Evolutionary conservation across 1,139 yeast genomes (phyloP).

Genomic region (Kodamaea anthophila): DNA sequence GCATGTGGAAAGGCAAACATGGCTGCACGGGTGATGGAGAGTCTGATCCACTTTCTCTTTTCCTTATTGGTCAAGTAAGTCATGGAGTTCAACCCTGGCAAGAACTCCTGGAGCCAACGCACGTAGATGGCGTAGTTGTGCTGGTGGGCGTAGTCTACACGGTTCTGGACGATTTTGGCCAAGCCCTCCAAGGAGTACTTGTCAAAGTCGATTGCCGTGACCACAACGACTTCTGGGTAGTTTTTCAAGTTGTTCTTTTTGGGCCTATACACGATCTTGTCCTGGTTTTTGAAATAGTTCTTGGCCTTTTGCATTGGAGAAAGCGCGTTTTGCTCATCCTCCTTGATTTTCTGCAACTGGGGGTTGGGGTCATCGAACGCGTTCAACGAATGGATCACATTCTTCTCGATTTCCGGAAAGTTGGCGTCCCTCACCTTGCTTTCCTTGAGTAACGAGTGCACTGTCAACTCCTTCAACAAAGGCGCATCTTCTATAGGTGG

Average conservation of each 20-base stretch:
- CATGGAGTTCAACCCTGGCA: conserved; percentile 48
- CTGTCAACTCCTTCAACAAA: conserved; percentile 48
- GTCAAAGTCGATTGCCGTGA: conserved; percentile 76
- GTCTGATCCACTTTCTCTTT: conserved; percentile 52
- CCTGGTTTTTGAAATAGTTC: conserved; percentile 57
- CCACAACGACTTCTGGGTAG: conserved; percentile 67
- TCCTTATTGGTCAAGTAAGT: conserved; percentile 29
- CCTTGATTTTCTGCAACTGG: conserved; percentile 27
- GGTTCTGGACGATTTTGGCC: conserved; percentile 65
- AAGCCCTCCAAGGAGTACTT: conserved; percentile 55
- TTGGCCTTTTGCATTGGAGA: conserved; percentile 42
- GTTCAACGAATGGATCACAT: conserved; percentile 32
- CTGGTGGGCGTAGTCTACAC: conserved; percentile 72
- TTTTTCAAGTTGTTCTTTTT: conserved; percentile 18
- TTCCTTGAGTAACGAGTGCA: conserved; percentile 45
- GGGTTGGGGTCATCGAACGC: conserved; percentile 43
- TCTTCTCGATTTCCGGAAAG: conserved; percentile 33
- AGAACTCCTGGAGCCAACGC: conserved; percentile 78
- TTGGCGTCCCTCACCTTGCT: conserved; percentile 31
- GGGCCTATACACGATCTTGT: conserved; percentile 51
- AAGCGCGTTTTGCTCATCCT: conserved; percentile 33
- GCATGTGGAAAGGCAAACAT: conserved; percentile 83
- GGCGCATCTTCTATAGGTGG: conserved; percentile 67
- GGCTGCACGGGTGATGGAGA: conserved; percentile 66
- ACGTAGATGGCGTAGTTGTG: conserved; percentile 75